These are phyloP conservation scores for Colletotrichum musae DNA, from an alignment of 2,329 filamentous ascomycete genomes.

Conservation along the genomic window DNA sequence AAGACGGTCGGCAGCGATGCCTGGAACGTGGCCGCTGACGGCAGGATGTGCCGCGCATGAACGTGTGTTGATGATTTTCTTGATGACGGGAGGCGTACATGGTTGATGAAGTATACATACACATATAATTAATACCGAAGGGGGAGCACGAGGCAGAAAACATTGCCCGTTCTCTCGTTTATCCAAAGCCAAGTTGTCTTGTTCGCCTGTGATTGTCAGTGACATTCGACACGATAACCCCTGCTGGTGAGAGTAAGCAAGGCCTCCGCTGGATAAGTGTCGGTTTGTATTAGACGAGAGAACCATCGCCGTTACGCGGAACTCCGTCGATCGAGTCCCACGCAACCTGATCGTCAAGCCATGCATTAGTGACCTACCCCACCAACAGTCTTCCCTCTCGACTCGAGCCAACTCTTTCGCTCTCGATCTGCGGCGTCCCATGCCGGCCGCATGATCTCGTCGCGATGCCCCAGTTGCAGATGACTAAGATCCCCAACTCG, in stretches of 20 bases:
- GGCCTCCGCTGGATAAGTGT: background rate
- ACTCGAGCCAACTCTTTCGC: background rate
- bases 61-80: background rate
- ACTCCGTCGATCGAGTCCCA: background rate
- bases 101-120: conserved; percentile 11
- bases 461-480: background rate
- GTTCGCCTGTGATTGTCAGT: background rate
- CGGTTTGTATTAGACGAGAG: background rate
- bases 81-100: conserved; percentile 2
- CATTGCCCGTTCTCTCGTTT: conserved; percentile 9
- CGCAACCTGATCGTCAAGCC: background rate
- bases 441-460: background rate
- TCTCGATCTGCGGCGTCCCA: background rate
- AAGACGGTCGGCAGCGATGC: conserved; percentile 67
- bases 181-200: background rate
- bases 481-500: background rate
- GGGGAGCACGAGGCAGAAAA: background rate
- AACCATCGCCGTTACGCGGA: background rate
- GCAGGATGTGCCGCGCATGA: conserved; percentile 56
- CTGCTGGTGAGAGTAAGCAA: background rate
- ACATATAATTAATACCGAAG: conserved; percentile 4
- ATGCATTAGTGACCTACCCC: background rate
- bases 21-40: conserved; percentile 59
- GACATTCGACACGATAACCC: too few relatives aligned
- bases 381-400: background rate